These are phyloP conservation scores for Vickermania spadyakhi DNA, from an alignment of 208 protist genomes.

Conservation along the genomic window DNA sequence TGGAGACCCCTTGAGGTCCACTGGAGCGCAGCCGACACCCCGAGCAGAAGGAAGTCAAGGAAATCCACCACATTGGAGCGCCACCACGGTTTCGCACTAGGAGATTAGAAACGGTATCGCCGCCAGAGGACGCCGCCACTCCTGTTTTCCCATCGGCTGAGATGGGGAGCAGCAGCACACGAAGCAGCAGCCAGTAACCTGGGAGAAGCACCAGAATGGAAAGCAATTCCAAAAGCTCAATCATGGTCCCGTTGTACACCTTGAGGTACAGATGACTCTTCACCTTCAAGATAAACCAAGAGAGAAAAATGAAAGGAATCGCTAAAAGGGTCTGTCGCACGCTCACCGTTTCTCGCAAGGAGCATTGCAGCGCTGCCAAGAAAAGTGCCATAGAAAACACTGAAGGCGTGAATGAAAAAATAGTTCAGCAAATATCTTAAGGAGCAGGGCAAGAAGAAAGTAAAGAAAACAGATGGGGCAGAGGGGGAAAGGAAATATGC, in stretches of 20 bases:
- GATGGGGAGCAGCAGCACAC: not conserved
- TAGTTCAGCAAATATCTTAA: too few species aligned
- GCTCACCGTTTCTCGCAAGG: too few species aligned
- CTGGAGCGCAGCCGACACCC: not conserved
- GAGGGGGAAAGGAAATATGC: too few species aligned
- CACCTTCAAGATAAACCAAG: not conserved
- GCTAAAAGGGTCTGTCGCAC: not conserved
- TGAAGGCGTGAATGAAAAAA: too few species aligned
- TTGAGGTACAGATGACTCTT: not conserved
- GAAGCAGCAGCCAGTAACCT: not conserved
- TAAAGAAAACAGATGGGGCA: too few species aligned
- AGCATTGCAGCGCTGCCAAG: too few species aligned
- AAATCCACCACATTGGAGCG: not conserved
- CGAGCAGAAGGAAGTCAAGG: not conserved
- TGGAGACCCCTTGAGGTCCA: not conserved
- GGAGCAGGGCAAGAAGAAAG: too few species aligned
- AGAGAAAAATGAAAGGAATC: not conserved
- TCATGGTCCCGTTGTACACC: not conserved
- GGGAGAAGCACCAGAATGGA: not conserved
- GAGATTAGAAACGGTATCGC: not conserved
- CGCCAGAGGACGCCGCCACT: not conserved
- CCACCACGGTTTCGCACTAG: not conserved
- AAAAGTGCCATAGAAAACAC: too few species aligned
- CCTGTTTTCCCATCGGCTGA: not conserved
- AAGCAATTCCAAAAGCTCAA: not conserved